Base-by-base conservation (phyloP, 345 rosid genomes). In the Cardamine chenopodiifolia region DNA sequence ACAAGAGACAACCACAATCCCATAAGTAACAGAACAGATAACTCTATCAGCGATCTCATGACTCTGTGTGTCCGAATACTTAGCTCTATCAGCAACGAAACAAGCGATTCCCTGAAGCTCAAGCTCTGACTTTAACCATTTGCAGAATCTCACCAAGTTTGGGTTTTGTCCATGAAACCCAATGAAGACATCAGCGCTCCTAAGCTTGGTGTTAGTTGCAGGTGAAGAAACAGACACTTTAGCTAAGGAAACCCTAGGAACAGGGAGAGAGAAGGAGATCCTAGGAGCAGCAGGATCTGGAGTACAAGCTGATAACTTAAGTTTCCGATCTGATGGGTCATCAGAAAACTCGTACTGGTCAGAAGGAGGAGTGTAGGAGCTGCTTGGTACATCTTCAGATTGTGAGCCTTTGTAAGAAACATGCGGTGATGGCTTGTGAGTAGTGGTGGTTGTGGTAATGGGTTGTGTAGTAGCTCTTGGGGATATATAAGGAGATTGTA, bases 61-160 rank as follows among this genome's bases (percentile, higher is more conserved):
- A 70, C 96, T 91, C 81, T 93, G 96, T 11, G 72, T 75, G 68
- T 89, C 89, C 0, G 92, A 84, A 68, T 88, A 93, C 79, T 85
- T 89, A 0, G 96, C 91, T 79, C 96, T 83, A 47, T 93, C 98
- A 6, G 94, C 96, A 15, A 91, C 88, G 53, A 93, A 93, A 62
- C 97, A 91, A 57, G 94, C 98, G 60, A 93, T 91, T 3, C 98
- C 97, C 80, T 91, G 94, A 70, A 91, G 86, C 85, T 93, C 96
- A 45, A 89, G 91, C 83, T 93, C 97, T 17, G 97, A 93, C 80
- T 91, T 93, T 25, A 93, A 79, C 98, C 98, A 93, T 83, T 91
- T 91, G 71, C 91, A 89, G 78, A 93, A 91, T 50, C 94, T 86
- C 39, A 84, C 70, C 80, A 93, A 76, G 83, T 86, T 91, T 32